Percentiles rank a stretch among this genome's conserved stretches.
Conservation (phyloP, 495 filamentous ascomycete species). For the Podospora anserina region DNA sequence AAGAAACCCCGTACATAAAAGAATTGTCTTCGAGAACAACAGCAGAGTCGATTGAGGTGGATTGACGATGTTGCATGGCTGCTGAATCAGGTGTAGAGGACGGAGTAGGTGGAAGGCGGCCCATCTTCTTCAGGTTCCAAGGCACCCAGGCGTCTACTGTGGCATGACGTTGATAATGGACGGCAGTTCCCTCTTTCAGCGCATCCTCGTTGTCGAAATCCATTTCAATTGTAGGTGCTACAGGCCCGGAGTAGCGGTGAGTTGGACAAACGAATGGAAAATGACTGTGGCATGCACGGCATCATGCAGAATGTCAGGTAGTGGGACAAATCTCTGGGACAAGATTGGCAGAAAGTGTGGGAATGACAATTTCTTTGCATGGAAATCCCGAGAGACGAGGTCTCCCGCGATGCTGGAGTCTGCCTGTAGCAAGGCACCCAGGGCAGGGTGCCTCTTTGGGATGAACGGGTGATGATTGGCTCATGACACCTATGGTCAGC, state of each 20-base stretch:
- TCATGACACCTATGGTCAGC: slow-evolving; percentile 33
- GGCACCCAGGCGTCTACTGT: neutral
- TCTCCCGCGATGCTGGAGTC: neutral
- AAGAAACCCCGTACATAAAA: neutral
- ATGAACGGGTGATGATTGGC: neutral
- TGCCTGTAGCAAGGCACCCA: neutral
- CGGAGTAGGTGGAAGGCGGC: neutral
- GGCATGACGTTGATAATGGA: too few species aligned
- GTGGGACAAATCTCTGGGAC: neutral
- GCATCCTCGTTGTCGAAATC: neutral
- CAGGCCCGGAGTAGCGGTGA: neutral
- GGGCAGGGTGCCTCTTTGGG: slow-evolving; percentile 2
- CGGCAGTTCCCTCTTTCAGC: neutral
- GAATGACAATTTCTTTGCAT: neutral
- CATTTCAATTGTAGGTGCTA: neutral
- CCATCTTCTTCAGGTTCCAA: neutral
- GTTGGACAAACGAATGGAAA: neutral
- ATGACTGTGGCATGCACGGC: neutral
- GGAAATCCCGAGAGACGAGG: neutral
- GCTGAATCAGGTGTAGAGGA: neutral
- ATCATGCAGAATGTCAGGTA: slow-evolving; percentile 2
- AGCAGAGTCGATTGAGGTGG: slow-evolving; percentile 5
- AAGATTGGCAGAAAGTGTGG: slow-evolving; percentile 2
- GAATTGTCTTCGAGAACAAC: slow-evolving; percentile 2
- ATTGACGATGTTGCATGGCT: neutral